These are phyloP conservation scores for Liriodendron chinense DNA, from an alignment of 164 flowering plant genomes.

Conservation along the genomic window DNA sequence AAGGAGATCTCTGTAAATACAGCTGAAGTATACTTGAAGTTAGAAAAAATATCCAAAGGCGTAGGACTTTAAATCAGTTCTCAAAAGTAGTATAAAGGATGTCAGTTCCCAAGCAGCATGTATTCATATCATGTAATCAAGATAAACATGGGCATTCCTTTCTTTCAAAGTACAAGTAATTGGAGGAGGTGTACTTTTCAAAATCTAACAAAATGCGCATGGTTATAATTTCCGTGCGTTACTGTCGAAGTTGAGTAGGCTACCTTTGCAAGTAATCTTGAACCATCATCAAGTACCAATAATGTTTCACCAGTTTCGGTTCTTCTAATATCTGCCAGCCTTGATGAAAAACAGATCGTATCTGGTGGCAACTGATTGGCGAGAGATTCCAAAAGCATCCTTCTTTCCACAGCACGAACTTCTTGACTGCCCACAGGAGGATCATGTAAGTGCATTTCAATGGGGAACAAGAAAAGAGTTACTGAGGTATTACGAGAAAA, in stretches of 20 bases:
- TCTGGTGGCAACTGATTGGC: constrained; percentile 64
- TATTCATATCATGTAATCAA: background rate
- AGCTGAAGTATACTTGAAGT: background rate
- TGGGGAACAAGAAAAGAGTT: background rate
- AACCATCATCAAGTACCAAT: constrained; percentile 62
- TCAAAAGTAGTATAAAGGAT: no score
- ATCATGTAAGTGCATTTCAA: constrained; percentile 2
- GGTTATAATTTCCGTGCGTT: background rate
- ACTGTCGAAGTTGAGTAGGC: background rate
- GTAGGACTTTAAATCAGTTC: background rate
- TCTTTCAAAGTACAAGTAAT: no score
- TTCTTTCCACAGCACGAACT: constrained; percentile 92
- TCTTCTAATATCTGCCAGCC: constrained; percentile 48
- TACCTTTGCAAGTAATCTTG: constrained; percentile 64
- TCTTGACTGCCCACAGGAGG: constrained; percentile 59
- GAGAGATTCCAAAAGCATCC: constrained; percentile 70
- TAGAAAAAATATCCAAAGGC: background rate
- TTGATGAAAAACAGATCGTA: constrained; percentile 61
- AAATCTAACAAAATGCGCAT: background rate
- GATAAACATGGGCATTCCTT: background rate
- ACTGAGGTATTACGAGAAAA: background rate
- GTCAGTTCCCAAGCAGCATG: background rate
- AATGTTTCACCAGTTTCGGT: constrained; percentile 40
- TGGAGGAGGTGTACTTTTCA: background rate
- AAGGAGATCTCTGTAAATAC: background rate